These are phyloP conservation scores for Galeopsis tetrahit DNA, from an alignment of 257 asterid species.

Conservation along the genomic window DNA sequence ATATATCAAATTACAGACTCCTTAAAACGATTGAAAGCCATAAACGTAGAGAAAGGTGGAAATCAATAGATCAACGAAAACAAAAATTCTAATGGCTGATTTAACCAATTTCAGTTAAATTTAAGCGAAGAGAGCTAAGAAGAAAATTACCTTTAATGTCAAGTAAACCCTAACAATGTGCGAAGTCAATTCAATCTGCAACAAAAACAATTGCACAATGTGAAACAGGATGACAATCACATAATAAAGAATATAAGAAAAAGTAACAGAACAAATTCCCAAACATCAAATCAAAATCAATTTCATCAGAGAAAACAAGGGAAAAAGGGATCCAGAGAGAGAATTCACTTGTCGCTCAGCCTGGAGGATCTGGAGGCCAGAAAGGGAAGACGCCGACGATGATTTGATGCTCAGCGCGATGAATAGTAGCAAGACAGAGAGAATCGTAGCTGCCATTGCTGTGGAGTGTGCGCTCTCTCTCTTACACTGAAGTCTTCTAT, in stretches of 20 bases:
- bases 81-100: background rate
- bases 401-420: constrained; percentile 36
- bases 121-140: background rate
- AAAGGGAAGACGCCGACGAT: constrained; percentile 40
- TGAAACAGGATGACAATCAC: constrained; percentile 15
- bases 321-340: constrained; percentile 7
- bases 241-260: constrained; percentile 2
- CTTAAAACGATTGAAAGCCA: background rate
- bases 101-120: constrained; percentile 1
- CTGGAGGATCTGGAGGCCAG: constrained; percentile 74
- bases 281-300: background rate
- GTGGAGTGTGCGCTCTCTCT: background rate
- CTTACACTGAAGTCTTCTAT: constrained; percentile 27
- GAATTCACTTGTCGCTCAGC: constrained; percentile 85
- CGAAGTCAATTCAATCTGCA: constrained; percentile 94
- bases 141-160: constrained; percentile 73
- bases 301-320: background rate
- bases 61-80: background rate
- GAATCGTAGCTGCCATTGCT: constrained; percentile 54
- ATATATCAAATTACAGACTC: background rate
- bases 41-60: background rate
- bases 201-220: constrained; percentile 25
- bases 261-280: background rate
- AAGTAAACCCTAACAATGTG: constrained; percentile 88
- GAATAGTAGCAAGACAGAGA: constrained; percentile 41